phyloP scores from a whole-genome alignment of 2,329 filamentous ascomycete species.

The Penicillium italicum region DNA sequence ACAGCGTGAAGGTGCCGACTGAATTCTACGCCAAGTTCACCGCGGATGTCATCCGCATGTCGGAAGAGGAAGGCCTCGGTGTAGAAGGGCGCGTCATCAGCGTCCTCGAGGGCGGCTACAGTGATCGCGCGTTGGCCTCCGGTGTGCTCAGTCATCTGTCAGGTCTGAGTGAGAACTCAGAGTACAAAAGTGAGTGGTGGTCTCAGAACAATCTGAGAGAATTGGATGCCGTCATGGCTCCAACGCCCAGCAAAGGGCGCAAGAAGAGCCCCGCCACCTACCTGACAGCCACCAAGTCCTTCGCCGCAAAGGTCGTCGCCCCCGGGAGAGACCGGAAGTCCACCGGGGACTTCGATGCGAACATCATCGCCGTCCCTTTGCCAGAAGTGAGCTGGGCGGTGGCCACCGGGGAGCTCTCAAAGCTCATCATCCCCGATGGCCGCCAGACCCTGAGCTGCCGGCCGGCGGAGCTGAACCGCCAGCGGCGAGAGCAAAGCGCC shows the following conservation, averaged over 20 bases:
- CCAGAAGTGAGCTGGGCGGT: conserved; percentile 82
- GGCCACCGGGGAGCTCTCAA: conserved; percentile 78
- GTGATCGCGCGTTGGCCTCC: conserved; percentile 81
- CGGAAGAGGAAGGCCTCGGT: conserved; percentile 71
- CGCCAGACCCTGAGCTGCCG: conserved; percentile 73
- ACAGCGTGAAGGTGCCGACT: conserved; percentile 92
- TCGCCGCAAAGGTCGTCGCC: conserved; percentile 72
- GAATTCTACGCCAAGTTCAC: conserved; percentile 94
- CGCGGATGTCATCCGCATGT: conserved; percentile 75
- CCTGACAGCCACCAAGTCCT: conserved; percentile 83
- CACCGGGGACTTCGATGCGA: conserved; percentile 39
- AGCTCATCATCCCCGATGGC: conserved; percentile 72
- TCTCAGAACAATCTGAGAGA: conserved; percentile 61
- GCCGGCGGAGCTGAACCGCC: conserved; percentile 70
- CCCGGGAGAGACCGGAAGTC: conserved; percentile 55
- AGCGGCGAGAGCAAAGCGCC: conserved; percentile 61
- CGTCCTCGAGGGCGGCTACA: conserved; percentile 93
- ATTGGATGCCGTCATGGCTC: conserved; percentile 58
- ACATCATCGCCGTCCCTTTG: conserved; percentile 57
- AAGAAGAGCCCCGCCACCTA: conserved; percentile 65
- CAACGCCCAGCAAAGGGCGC: conserved; percentile 52
- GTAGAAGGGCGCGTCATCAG: conserved; percentile 86
- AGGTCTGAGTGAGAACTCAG: conserved; percentile 61
- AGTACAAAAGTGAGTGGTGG: conserved; percentile 72
- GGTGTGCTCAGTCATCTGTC: conserved; percentile 87